Conservation (phyloP, 768 basidiomycete species). For the Cytidiella melzeri region DNA sequence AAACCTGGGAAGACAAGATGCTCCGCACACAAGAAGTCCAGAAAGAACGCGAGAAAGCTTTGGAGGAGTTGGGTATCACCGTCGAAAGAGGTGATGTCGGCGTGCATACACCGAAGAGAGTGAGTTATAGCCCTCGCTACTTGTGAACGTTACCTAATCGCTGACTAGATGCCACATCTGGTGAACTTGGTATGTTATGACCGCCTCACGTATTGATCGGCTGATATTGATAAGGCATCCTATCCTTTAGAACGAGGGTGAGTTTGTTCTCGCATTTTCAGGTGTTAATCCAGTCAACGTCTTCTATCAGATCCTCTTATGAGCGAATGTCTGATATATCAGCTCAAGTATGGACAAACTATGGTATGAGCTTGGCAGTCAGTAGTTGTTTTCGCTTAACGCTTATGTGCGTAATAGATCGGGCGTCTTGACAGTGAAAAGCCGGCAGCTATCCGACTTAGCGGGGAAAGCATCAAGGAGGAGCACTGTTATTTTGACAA, state of each 20-base stretch:
- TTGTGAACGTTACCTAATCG: background rate
- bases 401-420: slow-evolving; percentile 40
- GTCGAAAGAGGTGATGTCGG: slow-evolving; percentile 96
- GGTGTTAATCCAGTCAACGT: background rate
- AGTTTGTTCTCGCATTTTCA: slow-evolving; percentile 14
- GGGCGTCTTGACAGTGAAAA: slow-evolving; percentile 83
- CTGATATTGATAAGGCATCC: background rate
- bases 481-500: slow-evolving; percentile 94
- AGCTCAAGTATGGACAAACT: slow-evolving; percentile 81
- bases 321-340: slow-evolving; percentile 93
- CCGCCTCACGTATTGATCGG: background rate
- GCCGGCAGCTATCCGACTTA: slow-evolving; percentile 83
- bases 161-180: slow-evolving; percentile 78
- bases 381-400: slow-evolving; percentile 1
- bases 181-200: slow-evolving; percentile 74
- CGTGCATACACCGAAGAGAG: slow-evolving; percentile 97
- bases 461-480: slow-evolving; percentile 85
- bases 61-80: slow-evolving; percentile 96
- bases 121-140: slow-evolving; percentile 18
- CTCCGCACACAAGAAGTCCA: slow-evolving; percentile 88
- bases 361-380: slow-evolving; percentile 35
- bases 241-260: slow-evolving; percentile 61
- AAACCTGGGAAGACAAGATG: slow-evolving; percentile 97
- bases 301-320: slow-evolving; percentile 73
- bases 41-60: slow-evolving; percentile 93